Percentiles rank a stretch among this genome's conserved stretches.
Conservation (phyloP, 139 green algal species). For the Tetratostichococcus sp. region DNA sequence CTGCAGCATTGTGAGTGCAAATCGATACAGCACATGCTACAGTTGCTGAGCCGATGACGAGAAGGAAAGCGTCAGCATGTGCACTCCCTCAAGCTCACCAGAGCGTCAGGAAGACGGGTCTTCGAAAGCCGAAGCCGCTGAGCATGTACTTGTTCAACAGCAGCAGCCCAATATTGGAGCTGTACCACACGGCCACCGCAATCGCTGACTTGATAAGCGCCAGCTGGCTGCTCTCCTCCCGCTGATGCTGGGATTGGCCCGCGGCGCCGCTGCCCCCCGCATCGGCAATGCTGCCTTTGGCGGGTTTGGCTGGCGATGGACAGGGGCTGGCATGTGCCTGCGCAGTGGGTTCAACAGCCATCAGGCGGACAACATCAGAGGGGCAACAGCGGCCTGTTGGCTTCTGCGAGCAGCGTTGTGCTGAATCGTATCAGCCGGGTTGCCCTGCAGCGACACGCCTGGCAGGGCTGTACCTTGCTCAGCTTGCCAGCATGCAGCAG, state of each 20-base stretch:
- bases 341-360: no score
- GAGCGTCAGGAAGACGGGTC: conserved; percentile 86
- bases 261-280: neutral
- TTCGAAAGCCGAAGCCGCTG: conserved; percentile 60
- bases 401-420: no score
- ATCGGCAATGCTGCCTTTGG: neutral
- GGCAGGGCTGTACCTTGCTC: no score
- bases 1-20: no score
- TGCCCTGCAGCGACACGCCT: no score
- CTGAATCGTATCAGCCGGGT: no score
- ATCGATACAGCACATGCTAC: no score
- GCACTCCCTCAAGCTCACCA: conserved; percentile 17
- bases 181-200: conserved; percentile 55
- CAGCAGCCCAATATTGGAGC: conserved; percentile 85
- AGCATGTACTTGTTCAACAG: conserved; percentile 94
- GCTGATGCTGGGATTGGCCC: no score
- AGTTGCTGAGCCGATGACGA: no score
- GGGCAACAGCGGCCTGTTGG: no score
- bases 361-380: no score
- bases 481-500: neutral
- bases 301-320: no score
- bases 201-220: neutral
- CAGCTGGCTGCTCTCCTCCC: neutral
- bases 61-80: neutral
- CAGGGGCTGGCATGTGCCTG: neutral